Evolutionary conservation across 495 filamentous ascomycete genomes (phyloP).

Genomic region (Hypomontagnella submonticulosa): DNA sequence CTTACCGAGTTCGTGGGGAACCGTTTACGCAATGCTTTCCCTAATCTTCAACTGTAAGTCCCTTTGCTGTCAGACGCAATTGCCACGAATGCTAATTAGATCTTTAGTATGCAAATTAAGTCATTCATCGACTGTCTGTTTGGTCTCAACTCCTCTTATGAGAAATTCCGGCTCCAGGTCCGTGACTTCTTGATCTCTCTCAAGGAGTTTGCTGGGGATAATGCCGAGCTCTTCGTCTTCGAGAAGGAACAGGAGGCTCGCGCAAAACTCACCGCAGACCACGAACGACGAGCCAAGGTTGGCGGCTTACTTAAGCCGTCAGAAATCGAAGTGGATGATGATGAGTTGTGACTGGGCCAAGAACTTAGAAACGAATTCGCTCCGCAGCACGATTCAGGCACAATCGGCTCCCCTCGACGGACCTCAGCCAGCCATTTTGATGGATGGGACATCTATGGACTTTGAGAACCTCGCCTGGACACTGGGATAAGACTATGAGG

Average conservation of each 20-base stretch:
- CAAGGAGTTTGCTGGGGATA: constrained; percentile 94
- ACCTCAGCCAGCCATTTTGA: constrained; percentile 52
- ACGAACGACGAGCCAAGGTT: constrained; percentile 89
- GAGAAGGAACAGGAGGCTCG: constrained; percentile 87
- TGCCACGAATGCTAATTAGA: constrained; percentile 50
- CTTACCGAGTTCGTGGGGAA: constrained; percentile 84
- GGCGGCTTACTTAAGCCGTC: constrained; percentile 92
- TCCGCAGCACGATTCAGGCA: constrained; percentile 44
- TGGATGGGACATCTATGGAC: constrained; percentile 65
- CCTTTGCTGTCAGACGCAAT: background rate
- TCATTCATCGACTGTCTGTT: constrained; percentile 90
- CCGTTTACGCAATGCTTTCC: constrained; percentile 90
- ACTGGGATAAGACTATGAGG: constrained; percentile 19
- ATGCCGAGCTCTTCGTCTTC: constrained; percentile 93
- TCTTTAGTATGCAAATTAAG: constrained; percentile 79
- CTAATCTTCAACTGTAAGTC: constrained; percentile 89
- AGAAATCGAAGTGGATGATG: constrained; percentile 82
- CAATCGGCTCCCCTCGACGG: constrained; percentile 19
- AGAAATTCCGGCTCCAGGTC: constrained; percentile 90
- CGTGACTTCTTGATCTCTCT: constrained; percentile 97
- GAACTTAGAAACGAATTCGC: constrained; percentile 71
- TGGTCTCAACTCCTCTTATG: constrained; percentile 79
- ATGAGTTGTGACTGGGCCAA: constrained; percentile 87
- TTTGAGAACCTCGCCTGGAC: constrained; percentile 48
- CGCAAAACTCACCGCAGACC: constrained; percentile 81